These are phyloP conservation scores for Corchorus capsularis DNA, from an alignment of 345 rosid species.

Conservation along the genomic window DNA sequence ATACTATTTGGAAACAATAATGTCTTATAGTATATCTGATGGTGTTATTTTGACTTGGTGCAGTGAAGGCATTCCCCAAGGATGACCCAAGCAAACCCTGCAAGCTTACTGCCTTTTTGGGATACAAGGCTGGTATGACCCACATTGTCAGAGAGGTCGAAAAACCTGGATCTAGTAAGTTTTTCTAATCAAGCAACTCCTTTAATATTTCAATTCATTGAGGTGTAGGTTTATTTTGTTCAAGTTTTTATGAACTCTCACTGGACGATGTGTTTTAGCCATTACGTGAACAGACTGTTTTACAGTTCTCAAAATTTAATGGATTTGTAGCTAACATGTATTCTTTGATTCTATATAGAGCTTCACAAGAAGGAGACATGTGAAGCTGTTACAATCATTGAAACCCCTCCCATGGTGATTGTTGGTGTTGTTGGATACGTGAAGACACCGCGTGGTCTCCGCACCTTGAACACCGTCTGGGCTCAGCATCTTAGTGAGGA, in stretches of 20 bases:
- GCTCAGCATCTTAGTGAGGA: slow-evolving; percentile 91
- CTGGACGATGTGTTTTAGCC: no score
- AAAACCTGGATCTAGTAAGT: slow-evolving; percentile 87
- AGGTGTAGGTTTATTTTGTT: background rate
- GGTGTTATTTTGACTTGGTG: background rate
- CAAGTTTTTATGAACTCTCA: background rate
- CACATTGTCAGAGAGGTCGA: slow-evolving; percentile 91
- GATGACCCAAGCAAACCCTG: slow-evolving; percentile 78
- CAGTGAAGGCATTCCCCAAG: slow-evolving; percentile 94
- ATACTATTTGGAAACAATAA: background rate
- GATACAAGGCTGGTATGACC: slow-evolving; percentile 94
- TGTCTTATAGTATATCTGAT: background rate
- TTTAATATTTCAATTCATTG: background rate
- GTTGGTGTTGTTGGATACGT: slow-evolving; percentile 87
- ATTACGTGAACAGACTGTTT: background rate
- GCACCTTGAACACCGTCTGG: slow-evolving; percentile 78
- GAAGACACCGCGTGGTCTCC: slow-evolving; percentile 75
- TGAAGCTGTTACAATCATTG: slow-evolving; percentile 82
- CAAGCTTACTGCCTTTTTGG: slow-evolving; percentile 84
- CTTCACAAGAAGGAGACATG: slow-evolving; percentile 95
- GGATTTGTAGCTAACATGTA: background rate
- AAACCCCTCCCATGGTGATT: slow-evolving; percentile 81
- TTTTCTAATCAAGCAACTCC: background rate
- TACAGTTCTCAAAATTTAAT: background rate
- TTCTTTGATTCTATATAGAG: slow-evolving; percentile 39